phyloP scores from a whole-genome alignment of 441 rosid species.

The Omphalea diandra region DNA sequence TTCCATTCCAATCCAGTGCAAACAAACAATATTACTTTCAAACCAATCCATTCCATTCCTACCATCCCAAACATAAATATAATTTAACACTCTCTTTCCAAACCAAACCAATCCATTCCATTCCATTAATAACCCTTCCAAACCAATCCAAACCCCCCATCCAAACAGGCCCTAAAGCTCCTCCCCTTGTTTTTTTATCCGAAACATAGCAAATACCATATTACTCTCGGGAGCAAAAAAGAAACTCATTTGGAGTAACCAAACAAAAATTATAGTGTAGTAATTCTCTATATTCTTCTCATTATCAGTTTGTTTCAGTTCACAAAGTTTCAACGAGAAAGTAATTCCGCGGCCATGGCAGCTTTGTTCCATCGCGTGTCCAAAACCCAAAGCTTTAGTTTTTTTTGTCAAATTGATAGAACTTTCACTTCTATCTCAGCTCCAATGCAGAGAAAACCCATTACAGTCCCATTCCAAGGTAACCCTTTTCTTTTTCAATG shows the following conservation, averaged over 20 bases:
- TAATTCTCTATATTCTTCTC: constrained; percentile 11
- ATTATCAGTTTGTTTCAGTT: background rate
- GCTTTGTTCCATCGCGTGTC: constrained; percentile 34
- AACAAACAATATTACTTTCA: too few species aligned
- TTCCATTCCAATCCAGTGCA: too few species aligned
- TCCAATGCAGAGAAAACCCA: constrained; percentile 26
- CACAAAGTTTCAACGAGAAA: constrained; percentile 14
- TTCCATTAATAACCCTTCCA: too few species aligned
- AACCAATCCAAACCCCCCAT: too few species aligned
- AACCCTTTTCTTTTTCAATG: constrained; percentile 10
- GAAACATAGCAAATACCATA: background rate
- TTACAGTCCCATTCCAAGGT: constrained; percentile 46
- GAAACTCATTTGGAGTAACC: too few species aligned
- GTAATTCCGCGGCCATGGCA: constrained; percentile 28
- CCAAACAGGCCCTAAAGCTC: too few species aligned
- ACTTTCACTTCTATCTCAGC: constrained; percentile 31
- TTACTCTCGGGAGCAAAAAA: too few species aligned
- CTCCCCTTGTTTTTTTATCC: background rate
- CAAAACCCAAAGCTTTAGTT: constrained; percentile 30
- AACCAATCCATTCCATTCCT: too few species aligned
- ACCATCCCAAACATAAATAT: too few species aligned
- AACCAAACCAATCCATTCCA: too few species aligned
- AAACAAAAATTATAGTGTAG: background rate
- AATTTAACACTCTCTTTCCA: too few species aligned
- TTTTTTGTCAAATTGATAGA: constrained; percentile 24